Conservation (phyloP, 257 asterid genomes). For the Misopates orontium region DNA sequence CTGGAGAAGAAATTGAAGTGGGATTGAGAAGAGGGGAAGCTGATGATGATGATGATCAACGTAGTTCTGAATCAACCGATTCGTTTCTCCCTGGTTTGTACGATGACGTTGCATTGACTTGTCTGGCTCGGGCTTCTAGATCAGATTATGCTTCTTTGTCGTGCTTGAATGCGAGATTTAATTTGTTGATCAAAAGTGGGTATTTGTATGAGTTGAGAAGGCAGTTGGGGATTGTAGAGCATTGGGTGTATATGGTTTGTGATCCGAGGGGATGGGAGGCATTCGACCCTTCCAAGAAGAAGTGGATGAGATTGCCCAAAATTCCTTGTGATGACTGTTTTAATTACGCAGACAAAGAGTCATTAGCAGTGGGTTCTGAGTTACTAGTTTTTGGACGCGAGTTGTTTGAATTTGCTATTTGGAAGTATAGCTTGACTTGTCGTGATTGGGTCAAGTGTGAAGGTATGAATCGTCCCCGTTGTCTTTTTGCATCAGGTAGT, state of each 20-base stretch:
- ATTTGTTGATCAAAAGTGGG: conserved; percentile 56
- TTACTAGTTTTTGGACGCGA: conserved; percentile 86
- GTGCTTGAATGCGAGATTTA: conserved; percentile 57
- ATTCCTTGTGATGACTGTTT: conserved; percentile 90
- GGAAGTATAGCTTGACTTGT: conserved; percentile 65
- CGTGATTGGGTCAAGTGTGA: conserved; percentile 67
- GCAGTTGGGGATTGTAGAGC: conserved; percentile 64
- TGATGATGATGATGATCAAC: conserved; percentile 50
- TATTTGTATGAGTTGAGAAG: conserved; percentile 71
- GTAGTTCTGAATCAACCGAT: conserved; percentile 46
- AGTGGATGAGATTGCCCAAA: conserved; percentile 76
- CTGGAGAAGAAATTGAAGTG: conserved; percentile 36
- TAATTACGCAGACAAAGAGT: conserved; percentile 78
- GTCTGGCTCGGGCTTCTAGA: conserved; percentile 67
- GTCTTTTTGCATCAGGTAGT: conserved; percentile 77
- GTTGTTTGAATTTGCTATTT: conserved; percentile 72
- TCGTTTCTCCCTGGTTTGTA: conserved; percentile 68
- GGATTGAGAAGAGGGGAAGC: conserved; percentile 40
- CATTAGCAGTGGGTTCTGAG: conserved; percentile 76
- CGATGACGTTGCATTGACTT: conserved; percentile 68
- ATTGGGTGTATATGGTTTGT: conserved; percentile 90
- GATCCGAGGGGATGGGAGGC: conserved; percentile 98
- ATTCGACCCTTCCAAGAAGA: conserved; percentile 67
- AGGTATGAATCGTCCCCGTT: conserved; percentile 74
- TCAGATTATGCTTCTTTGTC: conserved; percentile 71